Base-by-base conservation (phyloP, 805 yeast genomes). In the Lachancea cidri region DNA sequence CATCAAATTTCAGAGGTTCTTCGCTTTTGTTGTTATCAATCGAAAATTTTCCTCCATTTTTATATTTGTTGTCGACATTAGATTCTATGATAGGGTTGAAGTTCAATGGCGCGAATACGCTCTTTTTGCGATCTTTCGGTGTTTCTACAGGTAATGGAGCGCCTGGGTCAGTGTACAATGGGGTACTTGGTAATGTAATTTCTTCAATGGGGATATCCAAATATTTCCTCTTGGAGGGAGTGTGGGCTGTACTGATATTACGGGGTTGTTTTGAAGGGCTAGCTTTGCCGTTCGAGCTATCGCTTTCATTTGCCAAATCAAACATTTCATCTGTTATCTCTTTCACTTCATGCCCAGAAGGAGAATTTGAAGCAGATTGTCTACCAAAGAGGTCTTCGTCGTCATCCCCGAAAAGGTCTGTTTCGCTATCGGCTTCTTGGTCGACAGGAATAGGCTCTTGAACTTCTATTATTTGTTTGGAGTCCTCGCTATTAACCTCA, bases 1-100 rank as follows among this genome's bases (percentile, higher is more conserved):
- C 50, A 36, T 58, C 64, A 43, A 62, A 61, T 24, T 53, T 58
- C 13, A 61, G 34, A 0, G 64, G 54, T 38, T 60, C 66, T 15
- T 61, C 65, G 15, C 48, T 54, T 29, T 52, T 54, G 11, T 46
- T 42, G 4, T 62, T 60, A 33, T 56, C 51, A 15, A 61, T 47
- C 2, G 80, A 88, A 57, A 85, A 91, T 55, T 89, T 84, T 2
- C 98, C 98, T 4, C 98, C 98, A 48, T 74, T 73, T 9, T 82
- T 81, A 54, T 91, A 91, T 55, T 91, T 91, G 42, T 84, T 79
- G 57, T 91, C 98, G 30, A 91, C 80, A 43, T 76, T 79, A 35
- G 76, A 74, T 42, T 79, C 80, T 41, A 86, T 83, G 15, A 82
- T 73, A 0, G 96, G 95, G 52, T 86, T 83, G 64, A 88, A 89